Evolutionary conservation across 2,329 filamentous ascomycete species (phyloP), one percentile per base, ranked within the genome.

Genomic region (Neopestalotiopsis clavispora): DNA sequence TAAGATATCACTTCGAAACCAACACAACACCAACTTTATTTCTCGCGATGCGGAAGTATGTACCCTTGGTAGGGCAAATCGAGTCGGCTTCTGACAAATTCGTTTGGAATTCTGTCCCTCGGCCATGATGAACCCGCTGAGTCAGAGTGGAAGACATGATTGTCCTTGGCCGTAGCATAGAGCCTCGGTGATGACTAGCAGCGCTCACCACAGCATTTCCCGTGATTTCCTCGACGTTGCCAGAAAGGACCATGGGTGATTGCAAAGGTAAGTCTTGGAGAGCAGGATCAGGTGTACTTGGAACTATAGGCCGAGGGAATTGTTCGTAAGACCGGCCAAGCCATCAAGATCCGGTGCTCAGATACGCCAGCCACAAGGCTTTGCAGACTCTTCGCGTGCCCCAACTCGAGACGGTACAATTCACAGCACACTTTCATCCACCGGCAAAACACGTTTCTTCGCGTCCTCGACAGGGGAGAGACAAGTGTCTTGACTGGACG

Each of bases 31-130:
- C 45, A 52, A 52, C 17, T 52, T 20, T n/a, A 52, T n/a, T 52
- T 52, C 45, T 52, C 45, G 45, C n/a, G 45, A 52, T 52, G n/a
- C 45, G 45, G n/a, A 52, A 52, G 45, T 20, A 52, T 52, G 45
- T 52, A 52, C 20, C 45, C 45, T 20, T 52, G 34, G 10, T 38
- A 38, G 10, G 34, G 34, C 34, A 38, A 10, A 38, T 38, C 6
- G 34, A 10, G 34, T 38, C 34, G 34, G 34, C 34, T 38, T 10
- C 34, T 38, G 34, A 10, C 34, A 38, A 38, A 38, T 7, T 38
- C 6, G 10, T 38, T 10, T 7, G 10, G 34, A 7, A 38, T 38
- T 10, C 34, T 38, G 34, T 38, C 10, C 34, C 34, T 38, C 10
- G 34, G 34, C 6, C 10, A 38, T 38, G 34, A 7, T 10, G 10